Conservation (phyloP, 2,329 filamentous ascomycete genomes). For the Raffaelea ambrosiae region DNA sequence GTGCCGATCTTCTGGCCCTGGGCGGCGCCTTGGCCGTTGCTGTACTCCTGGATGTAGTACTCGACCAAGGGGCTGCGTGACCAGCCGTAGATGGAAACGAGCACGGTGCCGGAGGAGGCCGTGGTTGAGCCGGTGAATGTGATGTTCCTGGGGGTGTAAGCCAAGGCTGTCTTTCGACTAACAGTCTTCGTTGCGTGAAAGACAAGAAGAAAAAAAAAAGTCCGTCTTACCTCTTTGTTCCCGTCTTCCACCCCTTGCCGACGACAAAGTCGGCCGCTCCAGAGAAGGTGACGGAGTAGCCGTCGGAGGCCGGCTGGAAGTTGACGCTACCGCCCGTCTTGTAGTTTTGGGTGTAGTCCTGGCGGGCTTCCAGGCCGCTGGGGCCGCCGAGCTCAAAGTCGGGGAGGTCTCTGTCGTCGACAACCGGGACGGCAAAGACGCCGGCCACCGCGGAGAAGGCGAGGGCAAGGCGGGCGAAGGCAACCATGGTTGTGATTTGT, state of each 20-base stretch:
- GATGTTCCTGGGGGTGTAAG: slow-evolving; percentile 17
- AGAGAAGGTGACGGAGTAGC: slow-evolving; percentile 33
- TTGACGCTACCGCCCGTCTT: slow-evolving; percentile 25
- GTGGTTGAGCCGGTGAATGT: slow-evolving; percentile 18
- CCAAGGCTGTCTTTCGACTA: too few species aligned
- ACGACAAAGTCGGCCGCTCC: slow-evolving; percentile 43
- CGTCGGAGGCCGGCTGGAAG: slow-evolving; percentile 16
- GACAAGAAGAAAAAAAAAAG: background rate
- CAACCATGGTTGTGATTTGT: slow-evolving; percentile 14
- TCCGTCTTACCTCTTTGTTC: slow-evolving; percentile 31
- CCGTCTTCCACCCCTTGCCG: slow-evolving; percentile 50
- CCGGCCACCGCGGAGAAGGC: slow-evolving; percentile 14
- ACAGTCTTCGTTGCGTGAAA: too few species aligned
- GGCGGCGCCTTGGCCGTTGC: slow-evolving; percentile 11
- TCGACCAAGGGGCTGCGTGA: slow-evolving; percentile 13
- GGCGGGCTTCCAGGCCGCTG: slow-evolving; percentile 17
- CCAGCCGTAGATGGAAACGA: slow-evolving; percentile 15
- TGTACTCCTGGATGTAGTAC: slow-evolving; percentile 15
- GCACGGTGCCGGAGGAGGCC: slow-evolving; percentile 17
- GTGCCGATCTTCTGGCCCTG: slow-evolving; percentile 17
- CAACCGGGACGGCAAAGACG: slow-evolving; percentile 14
- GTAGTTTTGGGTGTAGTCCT: slow-evolving; percentile 32
- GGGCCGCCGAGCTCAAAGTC: slow-evolving; percentile 16
- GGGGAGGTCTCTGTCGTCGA: slow-evolving; percentile 10
- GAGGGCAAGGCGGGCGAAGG: slow-evolving; percentile 14